phyloP scores from a whole-genome alignment of 75 land plant genomes.

The Cryptomeria japonica region DNA sequence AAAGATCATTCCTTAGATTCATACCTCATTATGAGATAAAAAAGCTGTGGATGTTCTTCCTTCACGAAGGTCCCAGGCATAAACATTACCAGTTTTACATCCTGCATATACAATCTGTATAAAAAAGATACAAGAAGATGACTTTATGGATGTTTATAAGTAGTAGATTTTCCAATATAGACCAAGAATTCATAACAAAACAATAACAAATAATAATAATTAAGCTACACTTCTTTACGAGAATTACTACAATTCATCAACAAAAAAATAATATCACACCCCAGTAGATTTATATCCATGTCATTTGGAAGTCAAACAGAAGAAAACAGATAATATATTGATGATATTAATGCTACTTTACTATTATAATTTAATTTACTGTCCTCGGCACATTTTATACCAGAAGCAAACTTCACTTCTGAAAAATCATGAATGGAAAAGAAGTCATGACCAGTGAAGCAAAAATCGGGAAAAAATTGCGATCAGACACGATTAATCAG shows the following conservation, averaged over 20 bases:
- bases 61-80: constrained; percentile 85
- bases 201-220: neutral
- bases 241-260: no score
- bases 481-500: no score
- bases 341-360: neutral
- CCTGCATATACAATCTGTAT: constrained; percentile 62
- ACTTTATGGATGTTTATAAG: neutral
- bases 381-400: neutral
- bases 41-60: constrained; percentile 69
- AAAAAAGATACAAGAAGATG: neutral
- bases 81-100: constrained; percentile 51
- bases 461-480: no score
- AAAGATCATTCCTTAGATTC: neutral
- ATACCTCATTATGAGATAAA: constrained; percentile 59
- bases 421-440: neutral
- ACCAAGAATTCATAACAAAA: neutral
- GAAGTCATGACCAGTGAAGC: no score
- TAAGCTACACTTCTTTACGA: neutral
- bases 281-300: neutral
- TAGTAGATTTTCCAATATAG: neutral
- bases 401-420: neutral
- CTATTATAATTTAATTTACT: neutral
- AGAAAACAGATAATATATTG: neutral
- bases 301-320: neutral
- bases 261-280: neutral